Evolutionary conservation across 2,329 filamentous ascomycete species (phyloP).

Genomic region (Clonostachys byssicola): DNA sequence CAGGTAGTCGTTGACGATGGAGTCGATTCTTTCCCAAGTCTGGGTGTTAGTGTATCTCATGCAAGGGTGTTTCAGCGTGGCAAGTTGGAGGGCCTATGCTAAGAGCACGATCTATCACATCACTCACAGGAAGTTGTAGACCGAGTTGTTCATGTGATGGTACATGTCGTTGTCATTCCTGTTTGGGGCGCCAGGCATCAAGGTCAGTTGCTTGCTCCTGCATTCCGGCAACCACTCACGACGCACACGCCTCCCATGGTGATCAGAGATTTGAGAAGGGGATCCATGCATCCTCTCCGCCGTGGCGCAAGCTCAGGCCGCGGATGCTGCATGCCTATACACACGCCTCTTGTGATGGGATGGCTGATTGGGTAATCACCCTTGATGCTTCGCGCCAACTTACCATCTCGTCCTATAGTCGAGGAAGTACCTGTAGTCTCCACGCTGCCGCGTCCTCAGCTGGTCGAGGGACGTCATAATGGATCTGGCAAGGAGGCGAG

Average conservation of each 20-base stretch:
- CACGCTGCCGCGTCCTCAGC: constrained; percentile 59
- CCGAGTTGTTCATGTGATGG: constrained; percentile 85
- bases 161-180: constrained; percentile 97
- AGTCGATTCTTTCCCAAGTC: constrained; percentile 63
- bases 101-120: not conserved
- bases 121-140: constrained; percentile 73
- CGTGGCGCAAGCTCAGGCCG: not conserved
- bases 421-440: constrained; percentile 73
- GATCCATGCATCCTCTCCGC: constrained; percentile 3
- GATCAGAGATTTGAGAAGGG: too few relatives aligned
- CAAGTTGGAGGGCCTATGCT: too few relatives aligned
- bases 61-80: not conserved
- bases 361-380: too few relatives aligned
- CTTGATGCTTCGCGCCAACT: constrained; percentile 7
- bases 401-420: constrained; percentile 88
- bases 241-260: too few relatives aligned
- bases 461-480: constrained; percentile 6
- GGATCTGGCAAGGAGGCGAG: not conserved
- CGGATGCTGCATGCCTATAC: not conserved
- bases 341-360: too few relatives aligned
- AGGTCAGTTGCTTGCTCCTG: constrained; percentile 2
- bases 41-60: not conserved
- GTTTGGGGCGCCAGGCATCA: constrained; percentile 5
- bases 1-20: constrained; percentile 84
- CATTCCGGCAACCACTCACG: too few relatives aligned